These are phyloP conservation scores for Schizosaccharomyces japonicus DNA, from an alignment of 805 yeast genomes.

Conservation along the genomic window DNA sequence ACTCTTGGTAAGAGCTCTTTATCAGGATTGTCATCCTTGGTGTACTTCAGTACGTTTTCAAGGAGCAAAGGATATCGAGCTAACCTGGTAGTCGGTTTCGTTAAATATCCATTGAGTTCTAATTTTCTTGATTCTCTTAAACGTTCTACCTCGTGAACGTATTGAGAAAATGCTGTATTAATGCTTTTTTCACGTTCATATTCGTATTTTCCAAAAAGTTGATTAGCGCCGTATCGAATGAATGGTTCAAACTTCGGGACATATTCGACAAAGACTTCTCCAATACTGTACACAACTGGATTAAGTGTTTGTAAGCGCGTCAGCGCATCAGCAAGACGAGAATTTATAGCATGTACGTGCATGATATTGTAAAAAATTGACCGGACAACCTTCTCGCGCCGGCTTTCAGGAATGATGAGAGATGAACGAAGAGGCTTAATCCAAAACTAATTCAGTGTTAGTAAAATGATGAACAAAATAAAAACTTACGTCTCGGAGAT, in stretches of 20 bases:
- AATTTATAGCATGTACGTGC: slow-evolving; percentile 65
- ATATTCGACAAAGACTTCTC: slow-evolving; percentile 65
- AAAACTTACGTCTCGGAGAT: slow-evolving; percentile 72
- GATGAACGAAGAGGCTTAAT: slow-evolving; percentile 74
- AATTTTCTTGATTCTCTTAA: slow-evolving; percentile 67
- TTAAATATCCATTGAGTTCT: slow-evolving; percentile 75
- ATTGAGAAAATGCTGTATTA: slow-evolving; percentile 75
- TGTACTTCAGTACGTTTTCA: slow-evolving; percentile 59
- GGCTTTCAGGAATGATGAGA: slow-evolving; percentile 65
- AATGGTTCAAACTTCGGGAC: slow-evolving; percentile 81
- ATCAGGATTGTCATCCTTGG: slow-evolving; percentile 55
- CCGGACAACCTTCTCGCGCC: slow-evolving; percentile 72
- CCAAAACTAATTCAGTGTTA: too few species aligned
- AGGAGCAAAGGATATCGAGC: slow-evolving; percentile 78
- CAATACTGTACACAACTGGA: slow-evolving; percentile 64
- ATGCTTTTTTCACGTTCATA: slow-evolving; percentile 81
- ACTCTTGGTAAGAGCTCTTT: slow-evolving; percentile 45
- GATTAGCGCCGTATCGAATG: slow-evolving; percentile 83
- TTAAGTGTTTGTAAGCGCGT: slow-evolving; percentile 66
- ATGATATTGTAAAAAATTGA: slow-evolving; percentile 77
- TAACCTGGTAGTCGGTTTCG: slow-evolving; percentile 87
- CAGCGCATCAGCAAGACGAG: slow-evolving; percentile 68
- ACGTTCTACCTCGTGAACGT: slow-evolving; percentile 73
- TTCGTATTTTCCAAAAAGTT: slow-evolving; percentile 83
- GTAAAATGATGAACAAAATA: too few species aligned